A percentile compares a stretch with the other conserved stretches of the same genome.
These are phyloP conservation scores for Keithomyces neogunnii DNA, from an alignment of 2,329 filamentous ascomycete genomes.

Conservation along the genomic window DNA sequence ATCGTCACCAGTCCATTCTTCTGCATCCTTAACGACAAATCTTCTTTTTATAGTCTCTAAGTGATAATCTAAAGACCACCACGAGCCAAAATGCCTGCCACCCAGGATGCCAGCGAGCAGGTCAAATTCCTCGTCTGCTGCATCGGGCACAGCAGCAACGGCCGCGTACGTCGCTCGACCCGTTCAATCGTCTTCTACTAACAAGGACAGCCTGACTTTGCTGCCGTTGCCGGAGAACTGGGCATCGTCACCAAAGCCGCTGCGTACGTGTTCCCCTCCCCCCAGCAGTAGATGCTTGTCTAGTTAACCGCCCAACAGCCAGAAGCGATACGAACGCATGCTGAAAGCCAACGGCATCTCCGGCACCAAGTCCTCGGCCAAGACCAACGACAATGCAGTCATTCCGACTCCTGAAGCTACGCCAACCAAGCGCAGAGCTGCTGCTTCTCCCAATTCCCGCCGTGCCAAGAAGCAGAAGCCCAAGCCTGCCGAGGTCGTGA, in stretches of 20 bases:
- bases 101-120: slow-evolving; percentile 42
- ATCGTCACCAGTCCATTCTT: no score
- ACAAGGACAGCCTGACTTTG: slow-evolving; percentile 51
- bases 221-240: slow-evolving; percentile 54
- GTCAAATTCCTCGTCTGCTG: slow-evolving; percentile 60
- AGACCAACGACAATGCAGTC: slow-evolving; percentile 2
- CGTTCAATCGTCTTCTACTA: neutral
- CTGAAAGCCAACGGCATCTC: slow-evolving; percentile 48
- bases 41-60: no score
- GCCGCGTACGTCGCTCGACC: slow-evolving; percentile 40
- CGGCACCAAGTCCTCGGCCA: slow-evolving; percentile 9
- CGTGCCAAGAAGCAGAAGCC: slow-evolving; percentile 18
- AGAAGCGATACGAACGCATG: slow-evolving; percentile 60
- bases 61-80: neutral
- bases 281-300: neutral
- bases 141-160: slow-evolving; percentile 50
- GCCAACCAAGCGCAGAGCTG: slow-evolving; percentile 22
- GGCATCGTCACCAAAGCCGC: slow-evolving; percentile 57
- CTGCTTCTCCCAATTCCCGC: slow-evolving; percentile 13
- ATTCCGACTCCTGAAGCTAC: slow-evolving; percentile 9
- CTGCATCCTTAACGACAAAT: no score
- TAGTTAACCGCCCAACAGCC: slow-evolving; percentile 29
- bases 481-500: slow-evolving; percentile 12
- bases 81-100: slow-evolving; percentile 4
- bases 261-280: slow-evolving; percentile 46